phyloP scores from a whole-genome alignment of 306 rosid genomes.

The Cicer chorassanicum region DNA sequence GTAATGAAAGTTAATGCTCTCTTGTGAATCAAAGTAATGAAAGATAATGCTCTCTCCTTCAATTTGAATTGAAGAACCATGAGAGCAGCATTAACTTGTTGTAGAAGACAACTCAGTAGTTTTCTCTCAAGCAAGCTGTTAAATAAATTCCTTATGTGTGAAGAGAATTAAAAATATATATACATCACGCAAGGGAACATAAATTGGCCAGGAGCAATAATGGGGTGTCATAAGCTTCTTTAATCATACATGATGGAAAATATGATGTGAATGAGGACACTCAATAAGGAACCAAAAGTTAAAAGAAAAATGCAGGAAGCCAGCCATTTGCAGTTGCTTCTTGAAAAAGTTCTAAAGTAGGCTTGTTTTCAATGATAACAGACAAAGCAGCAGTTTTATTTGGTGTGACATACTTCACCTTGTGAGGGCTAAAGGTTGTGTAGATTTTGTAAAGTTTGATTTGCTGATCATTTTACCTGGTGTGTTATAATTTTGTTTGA shows the following conservation, averaged over 20 bases:
- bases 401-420: conserved; percentile 17
- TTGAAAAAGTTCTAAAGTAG: conserved; percentile 40
- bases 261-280: conserved; percentile 43
- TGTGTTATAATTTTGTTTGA: conserved; percentile 57
- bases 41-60: conserved; percentile 43
- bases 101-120: conserved; percentile 37
- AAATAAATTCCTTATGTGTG: conserved; percentile 15
- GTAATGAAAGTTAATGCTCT: conserved; percentile 49
- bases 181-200: conserved; percentile 28
- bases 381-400: conserved; percentile 24
- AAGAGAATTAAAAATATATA: conserved; percentile 27
- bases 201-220: conserved; percentile 27
- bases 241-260: conserved; percentile 51
- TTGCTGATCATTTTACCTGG: conserved; percentile 55
- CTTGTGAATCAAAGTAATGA: conserved; percentile 47
- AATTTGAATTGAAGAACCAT: conserved; percentile 41
- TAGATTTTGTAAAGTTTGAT: conserved; percentile 60
- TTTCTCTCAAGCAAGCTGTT: conserved; percentile 27
- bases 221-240: conserved; percentile 39
- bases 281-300: conserved; percentile 41
- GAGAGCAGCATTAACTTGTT: conserved; percentile 47
- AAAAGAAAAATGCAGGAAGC: conserved; percentile 41
- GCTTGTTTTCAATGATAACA: conserved; percentile 46
- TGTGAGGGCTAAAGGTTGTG: conserved; percentile 36
- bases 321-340: conserved; percentile 48